These are phyloP conservation scores for Ajuga chamaepitys DNA, from an alignment of 257 asterid species.

Conservation along the genomic window DNA sequence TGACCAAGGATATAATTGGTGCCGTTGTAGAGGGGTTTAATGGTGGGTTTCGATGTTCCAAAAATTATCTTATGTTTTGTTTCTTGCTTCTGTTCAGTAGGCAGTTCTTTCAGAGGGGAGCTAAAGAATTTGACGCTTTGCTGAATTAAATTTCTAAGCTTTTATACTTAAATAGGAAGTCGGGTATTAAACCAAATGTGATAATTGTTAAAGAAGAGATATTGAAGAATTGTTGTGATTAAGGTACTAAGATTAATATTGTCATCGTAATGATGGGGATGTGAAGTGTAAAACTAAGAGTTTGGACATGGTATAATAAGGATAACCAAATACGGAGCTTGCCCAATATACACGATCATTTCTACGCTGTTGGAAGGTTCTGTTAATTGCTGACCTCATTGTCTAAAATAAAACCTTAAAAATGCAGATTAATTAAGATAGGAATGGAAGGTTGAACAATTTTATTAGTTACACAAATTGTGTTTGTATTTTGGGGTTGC, in stretches of 20 bases:
- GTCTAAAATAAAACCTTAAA: background rate
- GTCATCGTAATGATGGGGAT: background rate
- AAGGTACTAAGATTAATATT: background rate
- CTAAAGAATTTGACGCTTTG: background rate
- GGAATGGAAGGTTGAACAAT: background rate
- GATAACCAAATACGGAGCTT: background rate
- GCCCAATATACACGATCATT: background rate
- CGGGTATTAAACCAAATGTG: background rate
- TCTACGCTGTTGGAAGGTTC: background rate
- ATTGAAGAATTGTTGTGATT: background rate
- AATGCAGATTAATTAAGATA: background rate
- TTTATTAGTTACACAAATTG: background rate
- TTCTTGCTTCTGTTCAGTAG: background rate
- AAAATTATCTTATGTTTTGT: background rate
- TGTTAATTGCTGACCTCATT: background rate
- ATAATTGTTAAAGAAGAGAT: background rate
- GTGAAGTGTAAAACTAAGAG: background rate
- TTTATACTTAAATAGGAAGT: background rate
- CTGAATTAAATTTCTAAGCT: background rate
- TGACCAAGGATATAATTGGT: constrained; percentile 61
- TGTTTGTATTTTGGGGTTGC: background rate
- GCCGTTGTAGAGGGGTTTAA: constrained; percentile 90
- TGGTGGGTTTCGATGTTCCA: constrained; percentile 33
- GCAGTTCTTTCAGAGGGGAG: background rate
- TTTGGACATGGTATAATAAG: background rate